Base-by-base conservation (phyloP, 352 stramenopile genomes). In the Thraustochytrium sp. region DNA sequence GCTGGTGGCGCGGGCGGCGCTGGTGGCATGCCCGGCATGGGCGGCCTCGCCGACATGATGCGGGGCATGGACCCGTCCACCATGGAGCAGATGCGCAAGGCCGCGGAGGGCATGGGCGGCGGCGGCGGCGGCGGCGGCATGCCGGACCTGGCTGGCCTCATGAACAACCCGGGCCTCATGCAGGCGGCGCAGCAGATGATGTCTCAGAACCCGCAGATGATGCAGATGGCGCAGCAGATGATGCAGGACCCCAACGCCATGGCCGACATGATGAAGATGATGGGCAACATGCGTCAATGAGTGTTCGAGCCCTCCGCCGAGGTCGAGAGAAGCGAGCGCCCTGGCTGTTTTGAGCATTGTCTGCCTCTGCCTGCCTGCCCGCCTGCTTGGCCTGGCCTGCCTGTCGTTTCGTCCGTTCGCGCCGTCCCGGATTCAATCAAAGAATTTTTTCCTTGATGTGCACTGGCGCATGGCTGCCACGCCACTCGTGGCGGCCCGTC, bases 121-220 rank as follows among this genome's bases (percentile, higher is more conserved):
- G 37, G n/a, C 36, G 54, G 76, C 11, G 56, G 26, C 37, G 82
- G 34, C 37, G 48, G 53, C 23, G 51, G 63, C 72, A 82, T 83
- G 48, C 53, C 53, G 21, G 75, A 84, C 77, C 51, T 85, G 21
- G 78, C n/a, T 23, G n/a, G 29, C 37, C 34, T 86, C 29, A 78
- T 86, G 76, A 86, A 86, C 55, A 86, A 86, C 80, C 82, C 82
- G 9, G 62, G 38, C 4, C 51, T 85, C 49, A 85, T 86, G 82
- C 51, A 80, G 36, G 61, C 61, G 13, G 75, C 75, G 21, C 40
- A 75, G 37, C 75, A 84, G 40, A 75, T 80, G 75, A 76, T 80
- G 55, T 64, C 51, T n/a, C 48, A 86, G 53, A 86, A 86, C 48
- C 82, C 82, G 34, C 56, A 65, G 29, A 86, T 86, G 82, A 85